A percentile compares a stretch with the other conserved stretches of the same genome.
phyloP scores from a whole-genome alignment of 1,139 yeast genomes.

The Blastobotrys buckinghamii region DNA sequence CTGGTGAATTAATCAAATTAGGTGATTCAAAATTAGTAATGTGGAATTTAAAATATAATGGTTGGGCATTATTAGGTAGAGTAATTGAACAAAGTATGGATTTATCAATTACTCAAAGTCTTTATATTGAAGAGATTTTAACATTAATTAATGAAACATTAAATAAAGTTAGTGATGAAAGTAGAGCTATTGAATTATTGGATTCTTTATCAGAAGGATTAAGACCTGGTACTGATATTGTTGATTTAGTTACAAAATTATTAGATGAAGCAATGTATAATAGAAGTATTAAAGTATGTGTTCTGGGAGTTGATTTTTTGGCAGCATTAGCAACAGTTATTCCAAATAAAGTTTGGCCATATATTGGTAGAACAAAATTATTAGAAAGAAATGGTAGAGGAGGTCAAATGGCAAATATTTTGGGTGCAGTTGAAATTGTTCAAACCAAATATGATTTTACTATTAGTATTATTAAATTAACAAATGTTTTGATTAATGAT shows the following conservation, averaged over 20 bases:
- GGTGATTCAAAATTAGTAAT: slow-evolving; percentile 43
- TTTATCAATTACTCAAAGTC: slow-evolving; percentile 24
- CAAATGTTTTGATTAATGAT: slow-evolving; percentile 48
- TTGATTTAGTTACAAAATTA: slow-evolving; percentile 60
- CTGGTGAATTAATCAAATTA: slow-evolving; percentile 51
- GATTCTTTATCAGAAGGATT: slow-evolving; percentile 51
- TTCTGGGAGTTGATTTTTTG: slow-evolving; percentile 47
- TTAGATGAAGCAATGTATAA: slow-evolving; percentile 63
- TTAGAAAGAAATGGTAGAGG: slow-evolving; percentile 64
- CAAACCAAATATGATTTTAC: slow-evolving; percentile 64
- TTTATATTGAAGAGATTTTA: slow-evolving; percentile 44
- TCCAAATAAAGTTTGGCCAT: slow-evolving; percentile 75
- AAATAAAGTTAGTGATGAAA: slow-evolving; percentile 25
- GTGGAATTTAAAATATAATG: slow-evolving; percentile 69
- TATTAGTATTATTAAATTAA: slow-evolving; percentile 49
- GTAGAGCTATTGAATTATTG: slow-evolving; percentile 40
- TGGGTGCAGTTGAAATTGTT: slow-evolving; percentile 71
- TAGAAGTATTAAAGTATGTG: slow-evolving; percentile 45
- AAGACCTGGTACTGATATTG: slow-evolving; percentile 54
- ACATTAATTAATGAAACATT: slow-evolving; percentile 44
- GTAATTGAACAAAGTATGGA: slow-evolving; percentile 51
- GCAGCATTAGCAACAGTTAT: slow-evolving; percentile 43
- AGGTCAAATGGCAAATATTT: slow-evolving; percentile 55
- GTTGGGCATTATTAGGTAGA: slow-evolving; percentile 84
- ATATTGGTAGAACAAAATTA: slow-evolving; percentile 59